A percentile compares a stretch with the other conserved stretches of the same genome.
Evolutionary conservation across 257 asterid species (phyloP).

Genomic region (Cordia subcordata): DNA sequence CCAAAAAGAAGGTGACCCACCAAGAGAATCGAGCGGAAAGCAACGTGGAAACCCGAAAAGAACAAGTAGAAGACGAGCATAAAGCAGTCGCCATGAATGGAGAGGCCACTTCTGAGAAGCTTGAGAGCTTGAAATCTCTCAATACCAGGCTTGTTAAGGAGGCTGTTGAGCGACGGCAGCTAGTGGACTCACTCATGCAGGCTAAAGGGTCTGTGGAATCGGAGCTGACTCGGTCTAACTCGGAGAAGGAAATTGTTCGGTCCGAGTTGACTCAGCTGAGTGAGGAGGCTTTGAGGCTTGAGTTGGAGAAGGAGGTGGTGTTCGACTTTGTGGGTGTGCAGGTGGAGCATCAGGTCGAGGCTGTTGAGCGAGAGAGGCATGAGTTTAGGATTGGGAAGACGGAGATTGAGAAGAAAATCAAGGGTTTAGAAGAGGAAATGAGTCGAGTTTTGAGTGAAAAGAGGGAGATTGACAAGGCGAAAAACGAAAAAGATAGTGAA

Average conservation of each 20-base stretch:
- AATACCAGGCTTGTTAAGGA: constrained; percentile 61
- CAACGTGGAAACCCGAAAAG: neutral
- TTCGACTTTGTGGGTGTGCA: constrained; percentile 39
- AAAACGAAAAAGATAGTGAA: constrained; percentile 33
- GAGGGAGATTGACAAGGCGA: constrained; percentile 28
- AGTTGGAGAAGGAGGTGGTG: constrained; percentile 50
- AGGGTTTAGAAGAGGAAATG: constrained; percentile 40
- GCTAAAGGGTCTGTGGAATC: constrained; percentile 40
- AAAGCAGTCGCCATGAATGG: constrained; percentile 10
- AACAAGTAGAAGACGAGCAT: neutral
- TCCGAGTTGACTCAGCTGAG: constrained; percentile 40
- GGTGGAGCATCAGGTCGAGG: constrained; percentile 32
- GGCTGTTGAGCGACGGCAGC: constrained; percentile 61
- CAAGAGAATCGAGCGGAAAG: neutral
- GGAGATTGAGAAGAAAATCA: constrained; percentile 14
- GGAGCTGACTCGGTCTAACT: constrained; percentile 43
- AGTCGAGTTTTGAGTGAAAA: constrained; percentile 26
- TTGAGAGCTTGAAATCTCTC: constrained; percentile 47
- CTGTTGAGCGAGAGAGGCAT: constrained; percentile 23
- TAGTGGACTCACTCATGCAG: constrained; percentile 48
- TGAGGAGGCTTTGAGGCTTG: constrained; percentile 47
- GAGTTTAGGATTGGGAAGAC: constrained; percentile 14
- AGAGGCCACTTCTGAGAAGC: constrained; percentile 12
- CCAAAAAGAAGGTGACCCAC: constrained; percentile 26
- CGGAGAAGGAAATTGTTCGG: constrained; percentile 37